Conservation (phyloP, 1,284 basidiomycete genomes). For the Microbotryum saponariae region DNA sequence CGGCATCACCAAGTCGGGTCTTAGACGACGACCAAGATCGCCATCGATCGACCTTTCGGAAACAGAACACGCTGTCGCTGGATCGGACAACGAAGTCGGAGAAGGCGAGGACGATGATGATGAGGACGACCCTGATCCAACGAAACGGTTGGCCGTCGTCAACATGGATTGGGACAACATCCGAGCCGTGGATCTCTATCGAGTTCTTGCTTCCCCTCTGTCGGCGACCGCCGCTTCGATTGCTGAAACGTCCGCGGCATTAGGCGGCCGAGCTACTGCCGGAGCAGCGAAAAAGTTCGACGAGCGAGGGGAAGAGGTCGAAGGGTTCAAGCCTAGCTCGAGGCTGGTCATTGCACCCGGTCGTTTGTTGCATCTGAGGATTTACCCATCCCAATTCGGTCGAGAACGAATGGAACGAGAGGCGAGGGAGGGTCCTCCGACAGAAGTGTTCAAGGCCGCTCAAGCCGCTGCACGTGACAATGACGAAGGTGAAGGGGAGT, state of each 20-base stretch:
- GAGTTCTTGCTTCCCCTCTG: conserved; percentile 83
- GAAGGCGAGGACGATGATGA: conserved; percentile 41
- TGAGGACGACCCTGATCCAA: conserved; percentile 44
- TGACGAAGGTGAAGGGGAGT: conserved; percentile 23
- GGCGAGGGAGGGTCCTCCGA: conserved; percentile 82
- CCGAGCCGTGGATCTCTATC: conserved; percentile 80
- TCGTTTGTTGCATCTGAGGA: conserved; percentile 62
- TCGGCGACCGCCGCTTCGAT: conserved; percentile 36
- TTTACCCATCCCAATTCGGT: conserved; percentile 92
- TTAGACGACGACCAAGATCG: conserved; percentile 15
- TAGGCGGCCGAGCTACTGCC: not conserved
- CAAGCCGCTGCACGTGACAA: conserved; percentile 28
- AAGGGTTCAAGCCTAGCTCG: conserved; percentile 28
- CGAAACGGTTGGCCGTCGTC: conserved; percentile 76
- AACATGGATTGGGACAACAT: conserved; percentile 99
- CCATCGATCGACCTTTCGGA: conserved; percentile 33
- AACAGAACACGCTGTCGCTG: conserved; percentile 20
- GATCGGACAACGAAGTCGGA: conserved; percentile 37
- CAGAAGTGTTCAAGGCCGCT: conserved; percentile 62
- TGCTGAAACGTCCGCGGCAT: not conserved
- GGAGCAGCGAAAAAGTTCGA: conserved; percentile 24
- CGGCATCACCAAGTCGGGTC: not conserved
- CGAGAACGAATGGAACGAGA: conserved; percentile 79
- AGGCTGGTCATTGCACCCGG: conserved; percentile 45
- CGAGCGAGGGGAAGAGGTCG: conserved; percentile 29